A percentile compares a stretch with the other conserved stretches of the same genome.
Evolutionary conservation across 2,329 filamentous ascomycete genomes (phyloP).

Genomic region (Penicillium sp.): DNA sequence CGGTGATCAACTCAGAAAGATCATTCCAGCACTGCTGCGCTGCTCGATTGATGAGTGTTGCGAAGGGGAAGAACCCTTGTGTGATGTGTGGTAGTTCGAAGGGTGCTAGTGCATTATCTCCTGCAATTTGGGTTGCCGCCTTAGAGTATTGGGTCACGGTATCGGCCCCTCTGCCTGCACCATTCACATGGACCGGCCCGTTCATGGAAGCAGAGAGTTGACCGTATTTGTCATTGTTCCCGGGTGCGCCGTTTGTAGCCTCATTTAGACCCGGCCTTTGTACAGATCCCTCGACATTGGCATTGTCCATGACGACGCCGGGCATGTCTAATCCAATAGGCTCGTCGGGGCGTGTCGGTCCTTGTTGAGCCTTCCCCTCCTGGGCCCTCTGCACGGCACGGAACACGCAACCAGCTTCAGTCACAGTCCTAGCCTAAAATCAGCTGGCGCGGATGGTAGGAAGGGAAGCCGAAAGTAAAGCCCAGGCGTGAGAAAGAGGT

Average conservation of each 20-base stretch:
- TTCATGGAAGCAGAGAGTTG: slow-evolving; percentile 20
- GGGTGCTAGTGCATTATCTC: slow-evolving; percentile 25
- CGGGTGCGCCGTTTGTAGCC: slow-evolving; percentile 24
- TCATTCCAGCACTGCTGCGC: slow-evolving; percentile 79
- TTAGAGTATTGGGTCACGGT: slow-evolving; percentile 11
- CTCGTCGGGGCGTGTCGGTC: slow-evolving; percentile 11
- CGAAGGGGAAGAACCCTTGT: slow-evolving; percentile 70
- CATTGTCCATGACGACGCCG: slow-evolving; percentile 42
- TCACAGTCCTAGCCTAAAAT: slow-evolving; percentile 15
- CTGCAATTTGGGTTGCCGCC: slow-evolving; percentile 1
- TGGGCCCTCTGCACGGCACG: slow-evolving; percentile 28
- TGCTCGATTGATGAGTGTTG: slow-evolving; percentile 68
- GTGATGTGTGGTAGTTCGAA: slow-evolving; percentile 65
- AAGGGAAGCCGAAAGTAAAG: slow-evolving; percentile 25
- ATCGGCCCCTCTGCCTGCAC: slow-evolving; percentile 17
- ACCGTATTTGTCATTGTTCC: slow-evolving; percentile 14
- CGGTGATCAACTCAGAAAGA: slow-evolving; percentile 64
- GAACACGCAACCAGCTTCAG: slow-evolving; percentile 19
- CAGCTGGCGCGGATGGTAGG: slow-evolving; percentile 20
- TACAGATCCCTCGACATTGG: slow-evolving; percentile 27
- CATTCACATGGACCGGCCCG: slow-evolving; percentile 27
- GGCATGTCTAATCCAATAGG: slow-evolving; percentile 34
- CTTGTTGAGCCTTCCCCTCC: slow-evolving; percentile 26
- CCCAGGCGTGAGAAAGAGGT: slow-evolving; percentile 11
- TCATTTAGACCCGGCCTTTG: slow-evolving; percentile 23